These are phyloP conservation scores for Fomitopsis schrenkii DNA, from an alignment of 1,284 basidiomycete species.

Conservation along the genomic window DNA sequence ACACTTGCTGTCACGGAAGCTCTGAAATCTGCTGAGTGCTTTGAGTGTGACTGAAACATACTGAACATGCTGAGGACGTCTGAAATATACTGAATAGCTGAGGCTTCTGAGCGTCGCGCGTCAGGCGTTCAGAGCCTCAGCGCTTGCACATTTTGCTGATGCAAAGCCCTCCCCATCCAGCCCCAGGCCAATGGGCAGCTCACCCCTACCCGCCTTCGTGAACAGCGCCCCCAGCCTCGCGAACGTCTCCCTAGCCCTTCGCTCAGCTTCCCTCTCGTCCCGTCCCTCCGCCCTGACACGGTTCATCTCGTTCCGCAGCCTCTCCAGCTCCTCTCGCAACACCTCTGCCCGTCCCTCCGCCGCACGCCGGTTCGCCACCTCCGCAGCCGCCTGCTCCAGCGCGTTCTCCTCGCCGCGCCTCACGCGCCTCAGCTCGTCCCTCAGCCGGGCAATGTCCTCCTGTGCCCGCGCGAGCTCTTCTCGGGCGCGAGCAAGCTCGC, in stretches of 20 bases:
- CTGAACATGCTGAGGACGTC: too few relatives aligned
- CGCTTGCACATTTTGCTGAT: too few relatives aligned
- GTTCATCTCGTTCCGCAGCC: constrained; percentile 6
- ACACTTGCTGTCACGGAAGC: too few relatives aligned
- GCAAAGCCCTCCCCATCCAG: neutral
- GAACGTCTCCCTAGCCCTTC: constrained; percentile 18
- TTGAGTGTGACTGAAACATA: too few relatives aligned
- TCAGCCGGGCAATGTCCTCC: constrained; percentile 27
- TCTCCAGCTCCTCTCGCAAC: constrained; percentile 10
- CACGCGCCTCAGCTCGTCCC: constrained; percentile 27
- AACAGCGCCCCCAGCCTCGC: constrained; percentile 18
- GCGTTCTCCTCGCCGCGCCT: constrained; percentile 34
- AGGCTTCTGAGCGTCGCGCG: too few relatives aligned
- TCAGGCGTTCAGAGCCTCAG: too few relatives aligned
- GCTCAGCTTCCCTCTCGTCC: constrained; percentile 8
- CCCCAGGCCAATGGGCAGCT: constrained; percentile 2
- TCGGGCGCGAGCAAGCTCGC: constrained; percentile 32
- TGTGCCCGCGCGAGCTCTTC: constrained; percentile 29
- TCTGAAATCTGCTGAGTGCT: too few relatives aligned
- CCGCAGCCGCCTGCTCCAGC: constrained; percentile 35
- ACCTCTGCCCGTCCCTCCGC: constrained; percentile 32
- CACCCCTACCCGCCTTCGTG: constrained; percentile 20
- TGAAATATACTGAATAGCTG: too few relatives aligned
- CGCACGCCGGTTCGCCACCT: constrained; percentile 35
- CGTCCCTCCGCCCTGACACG: neutral